phyloP scores from a whole-genome alignment of 768 basidiomycete species.

The Leccinum incarnatum region DNA sequence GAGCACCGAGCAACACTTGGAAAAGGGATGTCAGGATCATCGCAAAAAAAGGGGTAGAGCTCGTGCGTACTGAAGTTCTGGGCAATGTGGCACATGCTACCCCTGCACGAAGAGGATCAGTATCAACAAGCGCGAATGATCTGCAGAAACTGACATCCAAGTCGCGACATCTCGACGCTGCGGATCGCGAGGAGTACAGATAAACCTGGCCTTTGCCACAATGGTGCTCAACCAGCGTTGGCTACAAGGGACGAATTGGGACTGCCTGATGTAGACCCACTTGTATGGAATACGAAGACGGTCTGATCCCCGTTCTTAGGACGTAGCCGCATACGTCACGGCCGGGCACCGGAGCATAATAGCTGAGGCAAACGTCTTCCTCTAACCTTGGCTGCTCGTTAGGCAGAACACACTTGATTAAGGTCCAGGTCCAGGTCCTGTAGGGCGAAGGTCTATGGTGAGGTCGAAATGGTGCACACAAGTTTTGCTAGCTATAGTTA shows the following conservation, averaged over 20 bases:
- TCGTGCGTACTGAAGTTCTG: conserved; percentile 66
- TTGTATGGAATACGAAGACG: conserved; percentile 75
- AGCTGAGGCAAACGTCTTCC: too few species aligned
- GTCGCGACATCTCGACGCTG: conserved; percentile 46
- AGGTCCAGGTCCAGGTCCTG: too few species aligned
- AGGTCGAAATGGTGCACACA: too few species aligned
- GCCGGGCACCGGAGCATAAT: too few species aligned
- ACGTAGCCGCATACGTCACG: too few species aligned
- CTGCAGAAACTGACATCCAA: conserved; percentile 58
- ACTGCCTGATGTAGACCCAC: conserved; percentile 80
- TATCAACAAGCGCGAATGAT: conserved; percentile 18
- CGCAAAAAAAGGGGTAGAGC: conserved; percentile 15
- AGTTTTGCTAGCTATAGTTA: too few species aligned
- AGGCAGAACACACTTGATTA: too few species aligned
- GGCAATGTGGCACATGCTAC: conserved; percentile 81
- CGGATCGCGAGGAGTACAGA: conserved; percentile 46
- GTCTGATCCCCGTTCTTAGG: conserved; percentile 39
- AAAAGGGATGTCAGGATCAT: conserved; percentile 19
- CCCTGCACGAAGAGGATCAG: conserved; percentile 49
- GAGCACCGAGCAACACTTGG: conserved; percentile 61
- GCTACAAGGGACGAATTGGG: conserved; percentile 72
- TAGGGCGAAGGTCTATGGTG: too few species aligned
- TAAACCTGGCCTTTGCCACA: conserved; percentile 55
- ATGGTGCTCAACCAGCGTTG: conserved; percentile 62
- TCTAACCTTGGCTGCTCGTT: too few species aligned